A percentile compares a stretch with the other conserved stretches of the same genome.
Conservation (phyloP, 75 land plant species). For the Gnetum montanum region DNA sequence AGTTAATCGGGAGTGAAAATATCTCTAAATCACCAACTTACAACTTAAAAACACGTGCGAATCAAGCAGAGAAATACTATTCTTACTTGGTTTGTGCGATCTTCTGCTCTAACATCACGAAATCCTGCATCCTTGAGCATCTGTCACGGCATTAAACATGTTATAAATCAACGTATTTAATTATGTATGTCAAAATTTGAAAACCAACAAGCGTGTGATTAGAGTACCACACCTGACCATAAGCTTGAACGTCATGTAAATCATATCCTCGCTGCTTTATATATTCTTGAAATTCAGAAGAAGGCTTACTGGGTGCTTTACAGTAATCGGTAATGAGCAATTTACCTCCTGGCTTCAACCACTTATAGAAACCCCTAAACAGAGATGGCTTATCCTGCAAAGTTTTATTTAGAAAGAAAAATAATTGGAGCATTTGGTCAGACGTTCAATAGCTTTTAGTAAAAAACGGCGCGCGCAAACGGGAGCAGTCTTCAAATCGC, state of each 20-base stretch:
- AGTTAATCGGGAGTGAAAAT: background rate
- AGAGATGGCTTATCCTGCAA: slow-evolving; percentile 77
- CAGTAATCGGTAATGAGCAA: slow-evolving; percentile 94
- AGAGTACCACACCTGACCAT: slow-evolving; percentile 67
- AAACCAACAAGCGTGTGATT: too few species aligned
- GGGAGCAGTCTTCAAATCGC: background rate
- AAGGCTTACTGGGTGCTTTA: slow-evolving; percentile 44
- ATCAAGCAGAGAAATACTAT: too few species aligned
- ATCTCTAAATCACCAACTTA: background rate
- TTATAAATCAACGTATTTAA: background rate
- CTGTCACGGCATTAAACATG: too few species aligned
- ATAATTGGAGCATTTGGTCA: too few species aligned
- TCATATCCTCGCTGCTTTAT: slow-evolving; percentile 96
- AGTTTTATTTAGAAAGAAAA: too few species aligned
- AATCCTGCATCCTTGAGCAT: slow-evolving; percentile 92
- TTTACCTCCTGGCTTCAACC: slow-evolving; percentile 92
- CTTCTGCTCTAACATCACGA: slow-evolving; percentile 72
- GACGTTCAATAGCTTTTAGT: too few species aligned
- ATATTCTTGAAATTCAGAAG: slow-evolving; percentile 63
- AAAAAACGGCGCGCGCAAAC: background rate
- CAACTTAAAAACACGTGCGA: slow-evolving; percentile 2
- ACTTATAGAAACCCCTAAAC: slow-evolving; percentile 60
- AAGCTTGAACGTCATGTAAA: slow-evolving; percentile 73
- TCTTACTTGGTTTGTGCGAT: slow-evolving; percentile 97
- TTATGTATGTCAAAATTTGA: too few species aligned